Evolutionary conservation across 805 yeast species (phyloP), one percentile per base, ranked within the genome.

Genomic region (Wickerhamomyces chambardii): DNA sequence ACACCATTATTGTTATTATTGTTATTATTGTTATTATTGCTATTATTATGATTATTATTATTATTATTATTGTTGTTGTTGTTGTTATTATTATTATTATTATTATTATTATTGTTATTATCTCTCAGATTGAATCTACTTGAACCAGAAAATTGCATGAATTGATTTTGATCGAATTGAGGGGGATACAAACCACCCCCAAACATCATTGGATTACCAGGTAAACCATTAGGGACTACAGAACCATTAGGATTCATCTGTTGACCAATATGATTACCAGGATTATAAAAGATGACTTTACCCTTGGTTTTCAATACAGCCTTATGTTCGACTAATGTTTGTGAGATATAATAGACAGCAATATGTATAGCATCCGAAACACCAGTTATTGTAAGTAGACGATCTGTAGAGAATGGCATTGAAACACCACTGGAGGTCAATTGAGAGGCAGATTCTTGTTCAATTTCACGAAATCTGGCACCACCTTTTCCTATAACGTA

Each of bases 291-390:
- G 8, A 73, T 60, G 30, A 69, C 63, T 47, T 77, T 78, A 2
- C 14, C 27, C 3, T 17, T 19, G n/a, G 68, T 59, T 47, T 72
- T 69, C 43, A 73, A 68, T 36, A 64, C 58, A 22, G 56, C 44
- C 41, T 71, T 70, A 49, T 78, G 79, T 43, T 76, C 80, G 34
- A 76, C 51, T 36, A 79, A 66, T 4, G 83, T 79, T 53, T 78
- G 82, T 1, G 83, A 77, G 37, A 83, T 68, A 51, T 79, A 81
- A 56, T 79, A 84, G 0, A 78, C 65, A 9, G 95, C 95, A 45
- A 84, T 83, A 51, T 84, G 94, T 29, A 86, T 73, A 2, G 95
- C 87, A 59, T 85, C 95, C 1, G 87, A 86, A 12, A 83, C 90
- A 6, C 95, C 95, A 5, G 70, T 63, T 7, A 85, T 70, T 17